These are phyloP conservation scores for Phalaenopsis aphrodite DNA, from an alignment of 106 monocot species.

Conservation along the genomic window DNA sequence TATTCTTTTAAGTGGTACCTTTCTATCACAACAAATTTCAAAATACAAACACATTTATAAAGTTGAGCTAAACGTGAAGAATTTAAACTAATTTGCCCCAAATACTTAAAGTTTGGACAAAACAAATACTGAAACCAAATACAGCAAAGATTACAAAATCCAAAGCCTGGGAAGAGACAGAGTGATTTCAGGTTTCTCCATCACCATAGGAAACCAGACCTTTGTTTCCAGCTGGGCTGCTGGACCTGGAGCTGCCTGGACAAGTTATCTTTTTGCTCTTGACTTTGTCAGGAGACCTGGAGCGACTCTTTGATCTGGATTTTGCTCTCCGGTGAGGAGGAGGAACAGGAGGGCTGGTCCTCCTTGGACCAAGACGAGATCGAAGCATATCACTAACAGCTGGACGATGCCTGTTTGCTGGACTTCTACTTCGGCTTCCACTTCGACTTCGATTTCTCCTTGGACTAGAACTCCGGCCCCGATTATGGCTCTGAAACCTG, in stretches of 20 bases:
- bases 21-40: too few relatives aligned
- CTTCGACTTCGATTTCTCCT: constrained; percentile 22
- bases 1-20: too few relatives aligned
- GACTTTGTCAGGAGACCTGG: constrained; percentile 8
- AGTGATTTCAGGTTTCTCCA: background rate
- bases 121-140: background rate
- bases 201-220: constrained; percentile 47
- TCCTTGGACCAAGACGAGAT: constrained; percentile 18
- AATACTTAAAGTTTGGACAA: background rate
- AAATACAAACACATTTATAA: too few relatives aligned
- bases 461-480: constrained; percentile 28
- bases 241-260: constrained; percentile 26
- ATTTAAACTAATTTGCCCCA: background rate
- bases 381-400: constrained; percentile 11
- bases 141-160: background rate
- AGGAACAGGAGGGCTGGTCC: background rate
- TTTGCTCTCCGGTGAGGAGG: background rate
- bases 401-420: constrained; percentile 5
- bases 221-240: constrained; percentile 22
- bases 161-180: background rate
- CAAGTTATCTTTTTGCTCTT: background rate
- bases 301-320: constrained; percentile 16
- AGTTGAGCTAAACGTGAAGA: too few relatives aligned
- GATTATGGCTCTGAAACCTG: background rate
- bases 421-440: constrained; percentile 16